Evolutionary conservation across 2,329 filamentous ascomycete genomes (phyloP), one percentile per base, ranked within the genome.

Genomic region (Phaeosphaeria sp.): DNA sequence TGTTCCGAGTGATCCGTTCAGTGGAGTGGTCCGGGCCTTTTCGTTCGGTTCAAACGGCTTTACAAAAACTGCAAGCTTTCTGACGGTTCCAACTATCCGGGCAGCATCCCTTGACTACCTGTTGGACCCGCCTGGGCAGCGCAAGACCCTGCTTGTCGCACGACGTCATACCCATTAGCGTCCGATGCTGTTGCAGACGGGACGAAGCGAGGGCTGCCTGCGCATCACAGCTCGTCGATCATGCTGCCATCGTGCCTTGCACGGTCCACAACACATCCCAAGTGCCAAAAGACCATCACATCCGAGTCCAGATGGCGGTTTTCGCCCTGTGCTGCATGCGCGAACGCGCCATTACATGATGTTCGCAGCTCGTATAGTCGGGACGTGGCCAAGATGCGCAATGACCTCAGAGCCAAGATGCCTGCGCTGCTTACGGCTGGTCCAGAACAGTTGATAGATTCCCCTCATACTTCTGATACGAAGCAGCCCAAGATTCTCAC

Each of bases 1-100:
- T 51, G 52, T 41, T 62, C 67, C 65, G 67, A 50, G 15, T 27
- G 57, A 56, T 67, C 66, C 64, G 62, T 54, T 41, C 52, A 42
- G 58, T 43, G 33, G 13, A 44, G 46, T 22, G 30, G 59, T 51
- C 58, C 39, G 44, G 22, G 49, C 49, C 18, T 50, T 7, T 33
- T 44, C 46, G 52, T 27, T 18, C 33, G 52, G 52, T 41, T 25
- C 48, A 21, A 25, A 47, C 46, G 54, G 43, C 43, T 52, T 43
- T 20, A 25, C 23, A 30, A 42, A 42, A 21, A 11, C 13, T 50
- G 47, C 18, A 30, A 21, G 30, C 18, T 39, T 39, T 22, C 10
- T 22, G 20, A 6, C 18, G 47, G 23, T 21, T 13, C 23, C 27
- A 20, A 11, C 22, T 50, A 21, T 22, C 47, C 20, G 18, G 46